Percentiles rank a stretch among this genome's conserved stretches.
These are phyloP conservation scores for Leishmania turanica DNA, from an alignment of 208 protist genomes.

Conservation along the genomic window DNA sequence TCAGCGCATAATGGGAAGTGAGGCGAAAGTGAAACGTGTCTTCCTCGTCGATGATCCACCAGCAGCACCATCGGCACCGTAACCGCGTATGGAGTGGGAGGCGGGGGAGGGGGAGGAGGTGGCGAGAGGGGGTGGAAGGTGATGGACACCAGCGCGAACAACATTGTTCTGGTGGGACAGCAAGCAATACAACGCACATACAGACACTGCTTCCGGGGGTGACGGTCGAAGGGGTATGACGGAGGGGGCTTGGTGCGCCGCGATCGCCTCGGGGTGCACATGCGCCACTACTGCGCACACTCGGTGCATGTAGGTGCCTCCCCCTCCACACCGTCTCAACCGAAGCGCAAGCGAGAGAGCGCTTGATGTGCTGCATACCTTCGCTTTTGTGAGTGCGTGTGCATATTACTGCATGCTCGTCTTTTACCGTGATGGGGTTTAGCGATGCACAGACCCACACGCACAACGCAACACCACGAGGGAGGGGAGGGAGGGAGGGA, in stretches of 20 bases:
- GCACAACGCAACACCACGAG: not conserved
- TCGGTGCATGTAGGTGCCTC: not conserved
- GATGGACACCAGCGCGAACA: too few species aligned
- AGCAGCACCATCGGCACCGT: too few species aligned
- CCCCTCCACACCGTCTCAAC: not conserved
- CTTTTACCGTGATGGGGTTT: not conserved
- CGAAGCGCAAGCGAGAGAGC: too few species aligned
- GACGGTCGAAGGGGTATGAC: not conserved
- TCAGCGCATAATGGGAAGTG: too few species aligned
- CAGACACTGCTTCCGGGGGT: not conserved
- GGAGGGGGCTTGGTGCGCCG: not conserved
- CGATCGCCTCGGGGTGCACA: not conserved
- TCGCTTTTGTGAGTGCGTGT: not conserved
- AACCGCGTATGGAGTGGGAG: not conserved
- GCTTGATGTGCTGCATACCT: not conserved
- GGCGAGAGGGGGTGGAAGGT: not conserved
- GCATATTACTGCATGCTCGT: too few species aligned
- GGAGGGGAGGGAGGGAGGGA: not conserved
- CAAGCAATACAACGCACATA: too few species aligned
- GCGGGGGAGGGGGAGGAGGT: not conserved
- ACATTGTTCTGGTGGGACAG: too few species aligned
- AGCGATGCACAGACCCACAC: not conserved
- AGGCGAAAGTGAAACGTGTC: too few species aligned
- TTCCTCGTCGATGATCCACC: too few species aligned
- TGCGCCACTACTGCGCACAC: not conserved